A percentile compares a stretch with the other conserved stretches of the same genome.
phyloP scores from a whole-genome alignment of 306 rosid species.

The Begonia masoniana region DNA sequence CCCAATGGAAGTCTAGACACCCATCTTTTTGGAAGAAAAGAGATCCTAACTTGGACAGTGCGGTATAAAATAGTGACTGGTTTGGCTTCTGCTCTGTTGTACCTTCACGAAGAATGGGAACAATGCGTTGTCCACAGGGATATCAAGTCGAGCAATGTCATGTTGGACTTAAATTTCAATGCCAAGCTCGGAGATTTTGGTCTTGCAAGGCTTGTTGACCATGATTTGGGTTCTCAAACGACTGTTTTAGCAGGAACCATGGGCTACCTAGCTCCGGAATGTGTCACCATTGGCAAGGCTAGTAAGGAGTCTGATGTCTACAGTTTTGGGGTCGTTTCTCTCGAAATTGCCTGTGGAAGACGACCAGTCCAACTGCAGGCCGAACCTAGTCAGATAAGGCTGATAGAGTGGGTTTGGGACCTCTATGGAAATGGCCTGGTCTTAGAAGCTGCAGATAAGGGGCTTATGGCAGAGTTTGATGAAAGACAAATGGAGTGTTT shows the following conservation, averaged over 20 bases:
- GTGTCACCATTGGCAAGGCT: conserved; percentile 56
- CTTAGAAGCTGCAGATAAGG: conserved; percentile 32
- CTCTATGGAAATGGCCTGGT: conserved; percentile 48
- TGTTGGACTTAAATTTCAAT: conserved; percentile 55
- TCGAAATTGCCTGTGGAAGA: conserved; percentile 61
- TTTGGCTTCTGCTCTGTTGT: conserved; percentile 45
- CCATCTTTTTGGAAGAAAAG: conserved; percentile 40
- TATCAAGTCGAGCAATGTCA: conserved; percentile 61
- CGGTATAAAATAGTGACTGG: conserved; percentile 56
- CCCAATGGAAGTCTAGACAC: conserved; percentile 76
- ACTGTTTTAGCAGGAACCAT: conserved; percentile 63
- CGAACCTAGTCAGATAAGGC: conserved; percentile 30
- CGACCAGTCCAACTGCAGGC: conserved; percentile 38
- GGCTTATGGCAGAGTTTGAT: conserved; percentile 26
- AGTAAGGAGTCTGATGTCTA: conserved; percentile 65
- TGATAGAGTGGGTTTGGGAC: conserved; percentile 67
- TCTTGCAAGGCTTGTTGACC: conserved; percentile 61
- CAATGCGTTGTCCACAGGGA: conserved; percentile 78
- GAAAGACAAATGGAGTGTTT: conserved; percentile 32
- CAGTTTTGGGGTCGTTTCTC: conserved; percentile 65
- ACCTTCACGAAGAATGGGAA: conserved; percentile 80
- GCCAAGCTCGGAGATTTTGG: conserved; percentile 78
- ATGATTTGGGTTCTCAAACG: conserved; percentile 57
- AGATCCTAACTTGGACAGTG: conserved; percentile 27
- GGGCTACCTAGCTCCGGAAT: conserved; percentile 70